phyloP scores from a whole-genome alignment of 805 yeast genomes.

The Ogataea nitratoaversa region DNA sequence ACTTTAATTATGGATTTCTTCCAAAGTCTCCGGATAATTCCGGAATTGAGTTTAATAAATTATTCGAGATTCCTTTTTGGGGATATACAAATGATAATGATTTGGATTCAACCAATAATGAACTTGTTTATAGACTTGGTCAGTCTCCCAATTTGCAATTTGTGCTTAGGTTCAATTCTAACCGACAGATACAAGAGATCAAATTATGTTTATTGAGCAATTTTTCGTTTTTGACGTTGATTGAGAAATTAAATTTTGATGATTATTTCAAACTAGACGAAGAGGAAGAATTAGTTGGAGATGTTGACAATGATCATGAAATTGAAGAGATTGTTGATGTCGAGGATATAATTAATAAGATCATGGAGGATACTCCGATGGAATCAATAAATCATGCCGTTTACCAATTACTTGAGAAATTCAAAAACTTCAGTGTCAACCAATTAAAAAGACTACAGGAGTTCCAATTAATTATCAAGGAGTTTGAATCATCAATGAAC shows the following conservation, averaged over 20 bases:
- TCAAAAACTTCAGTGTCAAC: slow-evolving; percentile 10
- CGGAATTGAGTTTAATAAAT: slow-evolving; percentile 7
- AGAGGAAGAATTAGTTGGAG: slow-evolving; percentile 36
- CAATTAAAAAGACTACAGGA: slow-evolving; percentile 8
- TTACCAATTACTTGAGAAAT: slow-evolving; percentile 8
- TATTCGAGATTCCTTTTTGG: slow-evolving; percentile 35
- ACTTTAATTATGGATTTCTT: slow-evolving; percentile 43
- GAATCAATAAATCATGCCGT: slow-evolving; percentile 14
- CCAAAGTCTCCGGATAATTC: slow-evolving; percentile 25
- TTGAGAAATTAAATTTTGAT: slow-evolving; percentile 21
- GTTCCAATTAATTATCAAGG: slow-evolving; percentile 12
- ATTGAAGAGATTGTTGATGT: too few relatives aligned
- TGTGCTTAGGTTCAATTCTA: slow-evolving; percentile 22
- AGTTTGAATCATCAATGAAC: slow-evolving; percentile 17
- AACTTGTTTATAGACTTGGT: slow-evolving; percentile 29
- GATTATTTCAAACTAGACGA: slow-evolving; percentile 28
- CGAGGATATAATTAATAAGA: slow-evolving; percentile 10
- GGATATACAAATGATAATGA: slow-evolving; percentile 21
- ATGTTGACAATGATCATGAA: slow-evolving; percentile 22
- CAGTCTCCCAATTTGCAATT: slow-evolving; percentile 40
- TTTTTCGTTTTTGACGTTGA: slow-evolving; percentile 31
- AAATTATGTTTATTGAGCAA: slow-evolving; percentile 29
- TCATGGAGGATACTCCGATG: slow-evolving; percentile 10
- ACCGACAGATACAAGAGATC: slow-evolving; percentile 15
- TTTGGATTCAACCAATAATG: slow-evolving; percentile 3